These are phyloP conservation scores for Sonneratia caseolaris DNA, from an alignment of 345 rosid species.

Conservation along the genomic window DNA sequence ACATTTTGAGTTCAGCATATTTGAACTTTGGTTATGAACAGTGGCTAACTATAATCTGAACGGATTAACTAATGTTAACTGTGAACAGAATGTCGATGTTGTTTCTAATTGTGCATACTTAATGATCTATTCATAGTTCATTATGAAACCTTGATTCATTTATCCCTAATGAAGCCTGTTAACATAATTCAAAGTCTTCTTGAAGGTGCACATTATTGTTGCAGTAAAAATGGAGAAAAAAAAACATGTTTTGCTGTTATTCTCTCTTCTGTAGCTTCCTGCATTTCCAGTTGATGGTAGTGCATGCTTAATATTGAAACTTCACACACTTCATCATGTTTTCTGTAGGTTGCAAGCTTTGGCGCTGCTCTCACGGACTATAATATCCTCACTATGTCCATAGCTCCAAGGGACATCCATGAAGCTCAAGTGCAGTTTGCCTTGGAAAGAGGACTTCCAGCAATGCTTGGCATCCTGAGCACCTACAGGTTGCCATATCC, in stretches of 20 bases:
- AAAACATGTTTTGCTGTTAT: background rate
- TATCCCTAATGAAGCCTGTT: background rate
- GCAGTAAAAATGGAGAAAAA: background rate
- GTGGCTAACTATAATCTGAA: no score
- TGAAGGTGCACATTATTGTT: background rate
- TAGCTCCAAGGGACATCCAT: constrained; percentile 68
- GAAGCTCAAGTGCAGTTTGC: constrained; percentile 76
- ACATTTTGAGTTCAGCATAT: no score
- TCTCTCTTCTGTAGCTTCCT: background rate
- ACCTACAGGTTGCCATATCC: constrained; percentile 53
- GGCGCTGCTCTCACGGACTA: constrained; percentile 46
- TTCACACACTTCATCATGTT: background rate
- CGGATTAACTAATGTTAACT: no score
- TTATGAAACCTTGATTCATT: background rate
- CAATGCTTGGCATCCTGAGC: constrained; percentile 55
- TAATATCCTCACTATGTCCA: constrained; percentile 57
- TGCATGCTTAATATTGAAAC: background rate
- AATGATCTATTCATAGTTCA: background rate
- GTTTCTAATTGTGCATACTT: background rate
- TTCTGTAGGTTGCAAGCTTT: constrained; percentile 64
- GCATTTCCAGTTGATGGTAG: background rate
- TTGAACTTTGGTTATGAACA: no score
- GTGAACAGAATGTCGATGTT: no score
- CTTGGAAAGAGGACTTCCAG: constrained; percentile 66
- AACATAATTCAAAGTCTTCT: background rate